A percentile compares a stretch with the other conserved stretches of the same genome.
Conservation (phyloP, 2,329 filamentous ascomycete genomes). For the Sphaceloma murrayae region DNA sequence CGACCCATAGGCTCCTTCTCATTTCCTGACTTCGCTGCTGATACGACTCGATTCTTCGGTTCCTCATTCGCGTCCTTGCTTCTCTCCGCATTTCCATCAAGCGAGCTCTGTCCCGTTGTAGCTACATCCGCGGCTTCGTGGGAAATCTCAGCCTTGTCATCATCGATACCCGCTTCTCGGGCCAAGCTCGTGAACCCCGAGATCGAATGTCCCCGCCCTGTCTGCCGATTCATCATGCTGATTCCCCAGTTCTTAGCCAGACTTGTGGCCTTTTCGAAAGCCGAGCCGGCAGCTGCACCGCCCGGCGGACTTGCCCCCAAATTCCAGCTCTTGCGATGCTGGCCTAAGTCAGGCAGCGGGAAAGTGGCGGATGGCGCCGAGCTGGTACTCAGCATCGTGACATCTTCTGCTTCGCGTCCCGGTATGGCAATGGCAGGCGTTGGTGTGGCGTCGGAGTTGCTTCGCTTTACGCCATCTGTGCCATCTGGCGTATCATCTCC, state of each 20-base stretch:
- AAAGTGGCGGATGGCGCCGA: neutral
- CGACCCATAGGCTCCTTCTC: constrained; percentile 61
- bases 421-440: neutral
- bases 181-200: constrained; percentile 20
- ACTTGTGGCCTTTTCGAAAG: constrained; percentile 33
- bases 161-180: constrained; percentile 27
- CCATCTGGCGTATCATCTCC: neutral
- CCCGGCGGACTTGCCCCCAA: constrained; percentile 3
- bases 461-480: neutral
- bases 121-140: neutral
- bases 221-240: constrained; percentile 39
- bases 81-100: constrained; percentile 2
- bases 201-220: constrained; percentile 24
- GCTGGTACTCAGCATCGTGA: neutral
- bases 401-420: constrained; percentile 3
- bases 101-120: neutral
- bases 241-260: constrained; percentile 53
- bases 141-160: constrained; percentile 8
- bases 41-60: neutral
- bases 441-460: neutral
- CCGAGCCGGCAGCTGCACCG: neutral
- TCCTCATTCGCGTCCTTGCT: constrained; percentile 15
- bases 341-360: neutral
- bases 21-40: neutral
- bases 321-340: constrained; percentile 8